phyloP scores from a whole-genome alignment of 1,284 basidiomycete genomes.

The Malassezia cuniculi region DNA sequence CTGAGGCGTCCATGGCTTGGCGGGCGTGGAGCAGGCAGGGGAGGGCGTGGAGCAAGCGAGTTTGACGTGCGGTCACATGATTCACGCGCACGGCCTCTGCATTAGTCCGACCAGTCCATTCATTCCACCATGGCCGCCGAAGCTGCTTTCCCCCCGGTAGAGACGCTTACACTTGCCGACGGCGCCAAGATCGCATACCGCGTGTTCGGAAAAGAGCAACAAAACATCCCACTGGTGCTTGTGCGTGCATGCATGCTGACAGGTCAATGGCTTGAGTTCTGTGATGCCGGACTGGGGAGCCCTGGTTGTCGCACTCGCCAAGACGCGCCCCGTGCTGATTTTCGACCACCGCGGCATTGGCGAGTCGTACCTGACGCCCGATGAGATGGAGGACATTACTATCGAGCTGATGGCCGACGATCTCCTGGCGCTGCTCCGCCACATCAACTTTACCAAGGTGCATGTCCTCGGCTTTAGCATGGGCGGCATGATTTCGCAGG shows the following conservation, averaged over 20 bases:
- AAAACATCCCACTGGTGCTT: constrained; percentile 19
- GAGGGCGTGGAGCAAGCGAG: too few relatives aligned
- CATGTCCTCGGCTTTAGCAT: constrained; percentile 38
- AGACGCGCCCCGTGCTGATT: constrained; percentile 22
- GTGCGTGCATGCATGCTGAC: too few relatives aligned
- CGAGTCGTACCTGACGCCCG: constrained; percentile 16
- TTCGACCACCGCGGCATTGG: constrained; percentile 40
- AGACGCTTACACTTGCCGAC: constrained; percentile 7
- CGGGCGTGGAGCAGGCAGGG: too few relatives aligned
- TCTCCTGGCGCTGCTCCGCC: constrained; percentile 19
- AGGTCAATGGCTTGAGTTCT: constrained; percentile 37
- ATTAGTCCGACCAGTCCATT: too few relatives aligned
- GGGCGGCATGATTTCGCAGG: constrained; percentile 38
- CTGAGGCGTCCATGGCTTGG: constrained; percentile 15
- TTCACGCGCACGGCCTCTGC: too few relatives aligned
- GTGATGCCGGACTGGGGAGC: constrained; percentile 38
- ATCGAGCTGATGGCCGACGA: constrained; percentile 32
- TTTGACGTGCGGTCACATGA: too few relatives aligned
- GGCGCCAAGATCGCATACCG: constrained; percentile 26
- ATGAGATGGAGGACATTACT: constrained; percentile 25
- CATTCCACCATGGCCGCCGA: too few relatives aligned
- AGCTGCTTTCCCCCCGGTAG: too few relatives aligned
- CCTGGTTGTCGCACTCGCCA: constrained; percentile 20
- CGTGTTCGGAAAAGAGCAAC: constrained; percentile 7
- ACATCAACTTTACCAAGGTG: constrained; percentile 17